Evolutionary conservation across 768 basidiomycete species (phyloP), one percentile per base, ranked within the genome.

Genomic region (Fistulinella prunicolor): DNA sequence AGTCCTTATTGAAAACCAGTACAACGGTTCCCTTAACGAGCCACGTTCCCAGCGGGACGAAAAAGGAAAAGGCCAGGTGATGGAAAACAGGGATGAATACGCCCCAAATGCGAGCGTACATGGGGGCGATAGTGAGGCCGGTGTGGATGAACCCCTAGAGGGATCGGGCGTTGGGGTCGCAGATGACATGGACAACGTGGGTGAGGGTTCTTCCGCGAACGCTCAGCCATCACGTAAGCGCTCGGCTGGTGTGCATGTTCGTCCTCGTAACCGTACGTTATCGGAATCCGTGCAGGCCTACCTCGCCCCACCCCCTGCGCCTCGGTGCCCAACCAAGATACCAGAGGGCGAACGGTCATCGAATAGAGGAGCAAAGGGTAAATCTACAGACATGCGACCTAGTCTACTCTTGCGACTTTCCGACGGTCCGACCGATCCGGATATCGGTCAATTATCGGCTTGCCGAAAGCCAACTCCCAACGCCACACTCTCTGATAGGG

Each of bases 231-330:
- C 64, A 56, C 62, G 50, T 59, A 56, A 64, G 34, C 57, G 47
- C n/a, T 36, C 28, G 37, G 42, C 38, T 35, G 46, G 38, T 35
- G 22, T 37, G 19, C 17, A 26, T 13, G 57, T 64, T 34, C 54
- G 54, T 40, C 64, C 65, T 35, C 73, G 73, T 47, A 65, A 71
- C 50, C 72, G 69, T 52, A 74, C 65, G 53, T 67, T 81, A 28
- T 64, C 69, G 36, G 73, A 78, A 45, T 73, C 77, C 13, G 70
- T 82, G 4, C 75, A 73, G 34, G 74, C 75, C 2, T 71, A 81
- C 58, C 73, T 82, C 41, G 53, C 55, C 10, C 47, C 42, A 6
- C 47, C 58, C 7, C 26, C 37, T 35, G 21, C 24, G 16, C 42
- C 36, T 17, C 51, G 50, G 45, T n/a, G n/a, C n/a, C n/a, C n/a